Evolutionary conservation across 768 basidiomycete species (phyloP), one percentile per base, ranked within the genome.

Genomic region (Porpolomopsis calyptriformis): DNA sequence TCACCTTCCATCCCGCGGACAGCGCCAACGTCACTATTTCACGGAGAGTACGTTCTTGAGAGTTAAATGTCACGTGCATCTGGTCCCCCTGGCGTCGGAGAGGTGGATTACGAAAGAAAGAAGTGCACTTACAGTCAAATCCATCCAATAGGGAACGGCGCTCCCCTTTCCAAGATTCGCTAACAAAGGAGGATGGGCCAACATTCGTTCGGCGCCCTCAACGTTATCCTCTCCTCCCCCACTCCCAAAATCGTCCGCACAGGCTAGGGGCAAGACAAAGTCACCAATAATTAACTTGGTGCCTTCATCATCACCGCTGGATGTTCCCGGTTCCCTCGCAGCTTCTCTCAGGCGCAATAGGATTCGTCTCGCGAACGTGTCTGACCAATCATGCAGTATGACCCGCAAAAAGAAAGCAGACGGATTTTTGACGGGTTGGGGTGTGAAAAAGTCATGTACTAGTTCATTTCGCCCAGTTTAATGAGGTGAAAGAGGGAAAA

Each of bases 351-450:
- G 60, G 1, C 62, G 60, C 14, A 71, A 53, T 4, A 76, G 64
- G 34, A 77, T 73, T 41, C 58, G 57, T 25, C 68, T 64, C 18
- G 75, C 76, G 51, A 64, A 71, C 1, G 64, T 65, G 51, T 87
- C 80, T 1, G 83, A 78, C 85, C 85, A 87, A 55, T 89, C 85
- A 53, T 89, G 85, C 26, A 84, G 66, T 31, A 86, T 73, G 16
- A 80, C 77, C 19, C 85, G 76, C 24, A 86, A 65, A 26, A 87
- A 66, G 56, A 80, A 89, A 4, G 85, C 76, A 0, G 81, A 73
- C 49, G 81, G 68, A 43, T 73, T 53, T 46, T 54, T 59, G 43
- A 67, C 56, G 2, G 73, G 73, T 55, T 88, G 85, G 0, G 77
- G 72, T 3, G 68, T 72, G 58, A 88, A 87, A 57, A 87, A 88